These are phyloP conservation scores for Phytopythium cucurbitacearum DNA, from an alignment of 352 stramenopile genomes.

Conservation along the genomic window DNA sequence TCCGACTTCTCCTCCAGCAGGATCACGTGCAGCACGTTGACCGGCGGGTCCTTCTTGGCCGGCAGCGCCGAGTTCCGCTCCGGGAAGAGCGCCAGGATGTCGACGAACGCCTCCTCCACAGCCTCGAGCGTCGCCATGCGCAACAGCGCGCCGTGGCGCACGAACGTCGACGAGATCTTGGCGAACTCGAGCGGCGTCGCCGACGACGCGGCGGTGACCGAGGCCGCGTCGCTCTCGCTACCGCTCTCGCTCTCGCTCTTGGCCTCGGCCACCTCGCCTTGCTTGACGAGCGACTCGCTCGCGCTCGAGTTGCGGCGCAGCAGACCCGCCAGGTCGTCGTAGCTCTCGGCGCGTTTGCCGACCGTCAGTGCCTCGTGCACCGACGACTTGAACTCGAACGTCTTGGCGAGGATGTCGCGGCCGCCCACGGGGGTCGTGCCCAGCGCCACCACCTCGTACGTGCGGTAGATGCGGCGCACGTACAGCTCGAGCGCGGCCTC, in stretches of 20 bases:
- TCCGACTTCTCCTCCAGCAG: conserved; percentile 65
- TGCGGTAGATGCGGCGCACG: conserved; percentile 81
- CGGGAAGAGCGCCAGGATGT: conserved; percentile 72
- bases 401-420: conserved; percentile 71
- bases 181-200: conserved; percentile 51
- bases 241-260: conserved; percentile 34
- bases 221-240: conserved; percentile 21
- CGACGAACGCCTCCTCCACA: conserved; percentile 62
- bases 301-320: conserved; percentile 63
- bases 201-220: conserved; percentile 8
- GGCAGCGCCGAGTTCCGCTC: conserved; percentile 65
- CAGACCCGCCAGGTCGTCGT: conserved; percentile 75
- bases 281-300: conserved; percentile 19
- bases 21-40: conserved; percentile 85
- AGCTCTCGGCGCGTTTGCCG: conserved; percentile 70
- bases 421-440: conserved; percentile 50
- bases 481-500: conserved; percentile 80
- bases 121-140: conserved; percentile 84
- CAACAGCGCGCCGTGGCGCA: conserved; percentile 83
- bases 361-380: conserved; percentile 77
- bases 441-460: conserved; percentile 84
- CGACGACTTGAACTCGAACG: conserved; percentile 84
- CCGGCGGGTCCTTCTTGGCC: conserved; percentile 51
- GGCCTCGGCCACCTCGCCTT: conserved; percentile 9
- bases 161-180: conserved; percentile 65